Evolutionary conservation across 2,329 filamentous ascomycete species (phyloP).

Genomic region (Neophaeococcomyces aloes): DNA sequence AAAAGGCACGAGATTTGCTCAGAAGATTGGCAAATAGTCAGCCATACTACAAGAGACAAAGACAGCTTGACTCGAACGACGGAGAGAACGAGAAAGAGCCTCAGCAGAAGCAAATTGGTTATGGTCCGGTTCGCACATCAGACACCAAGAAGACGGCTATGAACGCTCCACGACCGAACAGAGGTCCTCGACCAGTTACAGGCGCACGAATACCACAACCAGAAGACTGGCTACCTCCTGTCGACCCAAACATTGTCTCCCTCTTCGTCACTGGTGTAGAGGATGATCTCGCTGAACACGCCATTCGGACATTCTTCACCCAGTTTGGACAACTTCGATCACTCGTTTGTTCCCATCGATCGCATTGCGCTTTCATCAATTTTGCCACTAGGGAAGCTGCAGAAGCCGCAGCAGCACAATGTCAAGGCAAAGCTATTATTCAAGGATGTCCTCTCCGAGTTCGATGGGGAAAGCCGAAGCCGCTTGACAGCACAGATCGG

Average conservation of each 20-base stretch:
- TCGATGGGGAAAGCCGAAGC: constrained; percentile 86
- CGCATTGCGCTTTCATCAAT: constrained; percentile 94
- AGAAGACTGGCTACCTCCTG: constrained; percentile 75
- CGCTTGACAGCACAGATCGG: constrained; percentile 80
- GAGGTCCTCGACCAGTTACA: constrained; percentile 52
- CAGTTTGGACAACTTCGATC: constrained; percentile 83
- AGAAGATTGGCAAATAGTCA: constrained; percentile 80
- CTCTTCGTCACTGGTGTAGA: constrained; percentile 92
- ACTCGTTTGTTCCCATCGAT: constrained; percentile 89
- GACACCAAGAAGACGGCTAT: constrained; percentile 39
- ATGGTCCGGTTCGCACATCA: constrained; percentile 65
- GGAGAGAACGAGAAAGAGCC: constrained; percentile 38
- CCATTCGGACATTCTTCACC: constrained; percentile 81
- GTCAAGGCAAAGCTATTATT: constrained; percentile 80
- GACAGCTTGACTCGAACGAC: constrained; percentile 50
- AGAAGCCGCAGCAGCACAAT: constrained; percentile 72
- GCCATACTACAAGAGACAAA: constrained; percentile 86
- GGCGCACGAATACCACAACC: constrained; percentile 68
- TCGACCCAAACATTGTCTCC: constrained; percentile 77
- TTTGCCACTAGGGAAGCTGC: constrained; percentile 75
- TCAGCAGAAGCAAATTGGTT: constrained; percentile 38
- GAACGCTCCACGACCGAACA: constrained; percentile 35
- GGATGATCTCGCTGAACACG: constrained; percentile 88
- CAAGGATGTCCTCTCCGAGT: constrained; percentile 82
- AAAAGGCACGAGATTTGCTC: constrained; percentile 84